Percentiles rank a stretch among this genome's conserved stretches.
Evolutionary conservation across 1,284 basidiomycete genomes (phyloP).

Genomic region (Boletus subluridellus): DNA sequence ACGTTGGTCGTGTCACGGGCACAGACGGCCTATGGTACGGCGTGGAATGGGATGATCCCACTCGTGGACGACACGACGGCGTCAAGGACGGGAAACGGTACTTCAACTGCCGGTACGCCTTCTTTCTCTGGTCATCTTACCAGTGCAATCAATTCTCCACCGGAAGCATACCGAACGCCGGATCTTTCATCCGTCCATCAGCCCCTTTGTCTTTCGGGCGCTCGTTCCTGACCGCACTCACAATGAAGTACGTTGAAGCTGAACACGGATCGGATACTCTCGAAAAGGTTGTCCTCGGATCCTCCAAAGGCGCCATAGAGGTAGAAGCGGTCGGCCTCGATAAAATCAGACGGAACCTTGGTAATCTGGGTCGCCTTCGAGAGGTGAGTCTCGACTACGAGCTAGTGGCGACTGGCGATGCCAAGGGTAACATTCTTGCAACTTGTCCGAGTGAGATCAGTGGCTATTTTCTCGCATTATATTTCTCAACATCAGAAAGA

Average conservation of each 20-base stretch:
- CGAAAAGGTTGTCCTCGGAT: constrained; percentile 73
- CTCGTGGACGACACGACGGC: constrained; percentile 85
- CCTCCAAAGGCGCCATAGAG: constrained; percentile 75
- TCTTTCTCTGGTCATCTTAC: background rate
- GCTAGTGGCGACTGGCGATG: constrained; percentile 55
- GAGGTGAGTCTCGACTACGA: constrained; percentile 77
- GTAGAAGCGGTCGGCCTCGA: constrained; percentile 85
- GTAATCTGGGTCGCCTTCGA: constrained; percentile 63
- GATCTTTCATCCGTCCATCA: constrained; percentile 72
- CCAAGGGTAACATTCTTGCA: constrained; percentile 50
- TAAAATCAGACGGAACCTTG: constrained; percentile 70
- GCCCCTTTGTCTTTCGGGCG: constrained; percentile 56
- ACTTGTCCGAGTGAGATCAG: constrained; percentile 66
- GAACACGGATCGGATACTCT: constrained; percentile 49
- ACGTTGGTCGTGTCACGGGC: constrained; percentile 62
- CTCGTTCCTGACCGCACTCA: constrained; percentile 74
- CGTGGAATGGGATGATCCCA: constrained; percentile 90
- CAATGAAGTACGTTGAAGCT: constrained; percentile 70
- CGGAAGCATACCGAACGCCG: constrained; percentile 52
- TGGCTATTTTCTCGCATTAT: constrained; percentile 1
- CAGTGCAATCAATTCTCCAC: constrained; percentile 12
- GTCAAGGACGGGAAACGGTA: constrained; percentile 73
- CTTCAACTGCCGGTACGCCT: constrained; percentile 71
- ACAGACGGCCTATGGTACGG: constrained; percentile 82
- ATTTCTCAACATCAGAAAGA: constrained; percentile 44